Percentiles rank a stretch among this genome's conserved stretches.
These are phyloP conservation scores for Rhododendron henanense DNA, from an alignment of 148 eudicot species.

Conservation along the genomic window DNA sequence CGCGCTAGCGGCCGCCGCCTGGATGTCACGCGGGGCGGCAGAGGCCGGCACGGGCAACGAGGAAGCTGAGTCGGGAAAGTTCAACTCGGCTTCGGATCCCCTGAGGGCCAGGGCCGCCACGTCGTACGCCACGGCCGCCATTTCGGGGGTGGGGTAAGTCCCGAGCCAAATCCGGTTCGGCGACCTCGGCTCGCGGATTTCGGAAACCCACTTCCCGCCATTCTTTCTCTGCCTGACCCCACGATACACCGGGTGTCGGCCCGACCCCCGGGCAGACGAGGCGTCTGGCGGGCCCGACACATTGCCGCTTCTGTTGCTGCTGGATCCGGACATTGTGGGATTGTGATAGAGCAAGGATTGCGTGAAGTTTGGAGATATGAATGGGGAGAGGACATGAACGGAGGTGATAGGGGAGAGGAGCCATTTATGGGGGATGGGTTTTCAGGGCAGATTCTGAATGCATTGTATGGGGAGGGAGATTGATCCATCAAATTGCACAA, in stretches of 20 bases:
- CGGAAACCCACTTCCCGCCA: constrained; percentile 77
- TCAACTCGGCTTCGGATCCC: constrained; percentile 52
- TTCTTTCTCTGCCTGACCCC: constrained; percentile 60
- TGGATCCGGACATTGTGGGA: background rate
- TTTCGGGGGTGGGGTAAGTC: constrained; percentile 62
- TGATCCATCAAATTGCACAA: background rate
- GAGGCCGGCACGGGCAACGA: constrained; percentile 32
- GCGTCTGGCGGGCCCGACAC: background rate
- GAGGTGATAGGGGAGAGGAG: background rate
- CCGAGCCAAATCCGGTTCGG: constrained; percentile 80
- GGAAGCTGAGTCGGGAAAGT: constrained; percentile 48
- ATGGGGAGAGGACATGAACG: background rate
- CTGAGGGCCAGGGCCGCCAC: constrained; percentile 69
- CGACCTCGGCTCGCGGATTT: constrained; percentile 64
- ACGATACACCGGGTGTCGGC: constrained; percentile 33
- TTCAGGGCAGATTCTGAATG: background rate
- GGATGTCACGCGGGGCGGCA: constrained; percentile 33
- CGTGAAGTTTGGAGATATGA: background rate
- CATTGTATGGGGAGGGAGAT: background rate
- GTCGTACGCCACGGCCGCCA: constrained; percentile 80
- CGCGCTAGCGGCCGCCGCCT: constrained; percentile 58
- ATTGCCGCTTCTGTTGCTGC: background rate
- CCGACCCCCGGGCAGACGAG: constrained; percentile 4
- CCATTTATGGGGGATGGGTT: constrained; percentile 20
- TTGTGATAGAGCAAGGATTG: background rate